Evolutionary conservation across 495 filamentous ascomycete genomes (phyloP), one percentile per base, ranked within the genome.

Genomic region (Trichoderma virens): DNA sequence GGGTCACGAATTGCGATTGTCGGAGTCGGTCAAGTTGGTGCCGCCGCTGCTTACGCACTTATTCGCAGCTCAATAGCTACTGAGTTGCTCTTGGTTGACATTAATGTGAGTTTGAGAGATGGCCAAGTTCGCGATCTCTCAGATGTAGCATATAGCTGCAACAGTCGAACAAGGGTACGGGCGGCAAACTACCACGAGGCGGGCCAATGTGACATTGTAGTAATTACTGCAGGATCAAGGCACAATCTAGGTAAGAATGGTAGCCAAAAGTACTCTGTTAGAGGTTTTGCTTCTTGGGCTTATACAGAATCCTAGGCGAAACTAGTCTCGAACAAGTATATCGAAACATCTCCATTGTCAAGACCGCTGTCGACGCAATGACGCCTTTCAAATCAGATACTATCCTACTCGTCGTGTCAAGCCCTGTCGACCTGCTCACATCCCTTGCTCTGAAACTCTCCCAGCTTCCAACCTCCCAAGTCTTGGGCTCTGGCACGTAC

Each of bases 221-320:
- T 80, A 51, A 72, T 79, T 62, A 76, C 76, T 18, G 74, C 76
- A 1, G 78, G 78, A 5, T 74, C 76, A 11, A 80, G 76, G 61
- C 70, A 70, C 64, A n/a, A 31, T 14, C 16, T 13, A 13, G 60
- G 60, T 62, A 39, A 62, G 31, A 0, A 16, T 23, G 27, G 11
- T 3, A 31, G 14, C 0, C 11, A 11, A 14, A 39, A 39, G 35
- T 8, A 39, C 16, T 1, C 38, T 18, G 11, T 41, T 4, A 5
- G 4, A n/a, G n/a, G n/a, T n/a, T n/a, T n/a, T 41, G 8, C 38
- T 41, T 4, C 5, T 5, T 11, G 3, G 11, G 38, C 38, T 41
- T 41, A 41, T 41, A 41, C 72, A 74, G 60, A 74, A 72, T 62
- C 70, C 71, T 35, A 62, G 73, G 73, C 8, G 69, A 75, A 62